Base-by-base conservation (phyloP, 306 rosid genomes). In the Lathyrus aphaca region DNA sequence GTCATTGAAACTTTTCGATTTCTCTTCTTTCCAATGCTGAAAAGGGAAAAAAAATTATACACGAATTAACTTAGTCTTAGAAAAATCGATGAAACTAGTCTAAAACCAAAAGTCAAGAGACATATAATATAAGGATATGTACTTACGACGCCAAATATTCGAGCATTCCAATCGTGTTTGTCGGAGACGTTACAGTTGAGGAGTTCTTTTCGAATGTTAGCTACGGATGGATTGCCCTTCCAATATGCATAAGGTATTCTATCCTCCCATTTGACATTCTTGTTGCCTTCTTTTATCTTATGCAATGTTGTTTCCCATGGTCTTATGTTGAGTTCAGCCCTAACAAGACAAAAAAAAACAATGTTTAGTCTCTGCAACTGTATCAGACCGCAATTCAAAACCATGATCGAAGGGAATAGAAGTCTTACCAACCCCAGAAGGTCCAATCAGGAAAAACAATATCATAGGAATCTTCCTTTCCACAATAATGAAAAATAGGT, bases 361-460 rank as follows among this genome's bases (percentile, higher is more conserved):
- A 14, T n/a, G n/a, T n/a, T n/a, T 35, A 35, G 10, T 7, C 39
- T 35, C 39, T 35, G 39, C 39, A 35, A 35, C 39, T 0, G 39
- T 1, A 5, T 32, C 37, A 32, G 8, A 6, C 37, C 0, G 8
- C 37, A 6, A 35, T 35, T 35, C 1, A 35, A 35, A 35, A 35
- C 39, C 39, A 35, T 35, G 39, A 35, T 35, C 0, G 39, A 35
- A 37, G 63, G 58, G 51, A 30, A 44, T 37, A 67, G 77, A 72
- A 75, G 42, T 69, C 66, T 76, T 85, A 85, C 89, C 89, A 82
- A 55, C 86, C 89, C 89, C 86, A 85, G 81, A 79, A 85, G 74
- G 82, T 29, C 89, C 89, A 85, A 1, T 85, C 89, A 35, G 89
- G 89, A 61, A 85, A 82, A 27, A 77, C 84, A 56, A 85, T 82